A percentile compares a stretch with the other conserved stretches of the same genome.
Evolutionary conservation across 805 yeast species (phyloP).

Genomic region (Hanseniaspora guilliermondii): DNA sequence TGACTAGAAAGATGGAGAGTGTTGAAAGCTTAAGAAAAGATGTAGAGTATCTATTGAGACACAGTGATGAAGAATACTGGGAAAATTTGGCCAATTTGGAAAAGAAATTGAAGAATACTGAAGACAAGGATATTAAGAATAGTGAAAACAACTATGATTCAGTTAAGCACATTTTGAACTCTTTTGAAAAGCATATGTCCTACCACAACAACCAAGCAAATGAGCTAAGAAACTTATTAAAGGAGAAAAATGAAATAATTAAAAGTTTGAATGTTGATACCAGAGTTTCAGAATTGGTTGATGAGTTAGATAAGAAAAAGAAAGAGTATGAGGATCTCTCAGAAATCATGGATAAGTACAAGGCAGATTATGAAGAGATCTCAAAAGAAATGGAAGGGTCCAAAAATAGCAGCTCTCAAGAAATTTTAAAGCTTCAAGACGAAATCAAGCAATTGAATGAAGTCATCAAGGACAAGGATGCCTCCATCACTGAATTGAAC

Average conservation of each 20-base stretch:
- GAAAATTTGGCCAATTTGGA: constrained; percentile 4
- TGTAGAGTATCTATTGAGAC: constrained; percentile 10
- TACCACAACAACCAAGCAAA: constrained; percentile 8
- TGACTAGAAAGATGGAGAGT: background rate
- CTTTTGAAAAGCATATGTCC: constrained; percentile 8
- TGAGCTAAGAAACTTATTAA: constrained; percentile 7
- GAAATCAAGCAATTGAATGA: background rate
- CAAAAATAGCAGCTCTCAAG: background rate
- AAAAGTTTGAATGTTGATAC: constrained; percentile 14
- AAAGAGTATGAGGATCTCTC: constrained; percentile 4
- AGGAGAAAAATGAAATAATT: constrained; percentile 13
- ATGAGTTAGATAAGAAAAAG: constrained; percentile 5
- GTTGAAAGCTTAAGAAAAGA: constrained; percentile 7
- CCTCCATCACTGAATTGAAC: background rate
- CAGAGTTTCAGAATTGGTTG: constrained; percentile 8
- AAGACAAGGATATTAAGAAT: background rate
- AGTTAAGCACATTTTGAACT: background rate
- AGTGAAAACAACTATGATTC: background rate
- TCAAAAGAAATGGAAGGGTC: background rate
- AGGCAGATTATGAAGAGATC: background rate
- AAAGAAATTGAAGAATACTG: constrained; percentile 1
- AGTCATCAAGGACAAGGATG: background rate
- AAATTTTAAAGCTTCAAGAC: background rate
- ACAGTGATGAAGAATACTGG: constrained; percentile 12
- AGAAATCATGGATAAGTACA: background rate